Percentiles rank a stretch among this genome's conserved stretches.
phyloP scores from a whole-genome alignment of 768 basidiomycete species.

The Lactarius psammicola region DNA sequence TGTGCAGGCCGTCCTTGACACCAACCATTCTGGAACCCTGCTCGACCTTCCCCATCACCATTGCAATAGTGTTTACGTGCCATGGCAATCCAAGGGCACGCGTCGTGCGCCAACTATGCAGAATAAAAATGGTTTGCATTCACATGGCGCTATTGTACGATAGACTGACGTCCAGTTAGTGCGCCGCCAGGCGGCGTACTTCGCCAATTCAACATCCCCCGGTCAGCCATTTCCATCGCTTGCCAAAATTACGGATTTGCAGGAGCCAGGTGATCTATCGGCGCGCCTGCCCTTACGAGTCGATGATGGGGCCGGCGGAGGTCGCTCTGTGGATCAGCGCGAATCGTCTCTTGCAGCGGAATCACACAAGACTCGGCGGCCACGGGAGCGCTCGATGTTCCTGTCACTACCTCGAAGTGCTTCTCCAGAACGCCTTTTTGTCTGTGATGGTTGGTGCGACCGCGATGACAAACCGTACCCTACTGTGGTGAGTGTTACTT shows the following conservation, averaged over 20 bases:
- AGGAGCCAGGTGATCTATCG: neutral
- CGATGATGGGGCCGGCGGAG: neutral
- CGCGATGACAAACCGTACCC: too few relatives aligned
- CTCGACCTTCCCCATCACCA: slow-evolving; percentile 32
- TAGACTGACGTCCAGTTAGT: slow-evolving; percentile 6
- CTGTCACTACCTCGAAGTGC: slow-evolving; percentile 16
- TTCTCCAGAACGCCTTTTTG: slow-evolving; percentile 26
- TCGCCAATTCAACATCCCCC: neutral
- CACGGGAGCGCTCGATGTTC: slow-evolving; percentile 8
- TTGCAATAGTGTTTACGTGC: slow-evolving; percentile 31
- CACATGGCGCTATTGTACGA: neutral
- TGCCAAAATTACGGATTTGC: neutral
- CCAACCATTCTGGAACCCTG: slow-evolving; percentile 32
- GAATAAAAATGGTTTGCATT: slow-evolving; percentile 24
- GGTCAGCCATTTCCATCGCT: neutral
- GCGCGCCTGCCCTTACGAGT: neutral
- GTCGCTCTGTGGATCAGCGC: neutral
- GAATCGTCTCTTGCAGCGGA: neutral
- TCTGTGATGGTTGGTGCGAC: slow-evolving; percentile 29
- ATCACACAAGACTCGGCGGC: neutral
- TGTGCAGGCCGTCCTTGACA: slow-evolving; percentile 31
- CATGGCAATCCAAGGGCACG: slow-evolving; percentile 31
- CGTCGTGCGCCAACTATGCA: slow-evolving; percentile 28
- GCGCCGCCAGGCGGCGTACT: slow-evolving; percentile 15
- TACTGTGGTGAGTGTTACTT: too few relatives aligned